Base-by-base conservation (phyloP, 306 rosid genomes). In the Begonia loranthoides region DNA sequence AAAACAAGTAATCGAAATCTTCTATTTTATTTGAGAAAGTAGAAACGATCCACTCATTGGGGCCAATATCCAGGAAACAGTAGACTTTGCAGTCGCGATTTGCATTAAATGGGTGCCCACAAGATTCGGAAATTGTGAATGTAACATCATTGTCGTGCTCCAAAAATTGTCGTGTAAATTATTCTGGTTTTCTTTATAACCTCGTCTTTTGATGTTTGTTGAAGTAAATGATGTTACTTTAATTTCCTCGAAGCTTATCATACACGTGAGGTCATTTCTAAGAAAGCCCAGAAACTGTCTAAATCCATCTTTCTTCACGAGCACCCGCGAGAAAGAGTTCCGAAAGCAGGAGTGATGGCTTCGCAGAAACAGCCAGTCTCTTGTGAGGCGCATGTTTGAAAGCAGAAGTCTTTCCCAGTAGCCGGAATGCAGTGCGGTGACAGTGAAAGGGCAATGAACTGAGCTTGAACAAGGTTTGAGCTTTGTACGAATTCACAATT, bases 141-240 rank as follows among this genome's bases (percentile, higher is more conserved):
- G 3, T 8, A 1, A 1, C 48, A 17, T 41, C 13, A 12, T 49
- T 17, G 53, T 59, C 55, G 51, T 38, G 49, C 56, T 24, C 46
- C 63, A 12, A 44, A 6, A 22, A 34, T 17, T 45, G 51, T 57
- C 51, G 22, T 57, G 61, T 24, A 13, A 28, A 8, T 15, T 13
- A 22, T 43, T 57, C 44, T 50, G 43, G 40, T 24, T 45, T n/a
- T 2, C 15, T 56, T 56, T n/a, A 13, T 22, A 11, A 44, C 10
- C 45, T 56, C 1, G 10, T 6, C 24, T 56, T 22, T 12, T 56
- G 15, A 56, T 10, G 45, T 50, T 66, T 54, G 58, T 56, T 48
- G 55, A 50, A 28, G 11, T 10, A 56, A 63, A 59, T 84, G 82
- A 80, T 67, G 59, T 71, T 75, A 51, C 53, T 59, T 64, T 58